Evolutionary conservation across 805 yeast species (phyloP).

Genomic region (Saccharomycopsis babjevae): DNA sequence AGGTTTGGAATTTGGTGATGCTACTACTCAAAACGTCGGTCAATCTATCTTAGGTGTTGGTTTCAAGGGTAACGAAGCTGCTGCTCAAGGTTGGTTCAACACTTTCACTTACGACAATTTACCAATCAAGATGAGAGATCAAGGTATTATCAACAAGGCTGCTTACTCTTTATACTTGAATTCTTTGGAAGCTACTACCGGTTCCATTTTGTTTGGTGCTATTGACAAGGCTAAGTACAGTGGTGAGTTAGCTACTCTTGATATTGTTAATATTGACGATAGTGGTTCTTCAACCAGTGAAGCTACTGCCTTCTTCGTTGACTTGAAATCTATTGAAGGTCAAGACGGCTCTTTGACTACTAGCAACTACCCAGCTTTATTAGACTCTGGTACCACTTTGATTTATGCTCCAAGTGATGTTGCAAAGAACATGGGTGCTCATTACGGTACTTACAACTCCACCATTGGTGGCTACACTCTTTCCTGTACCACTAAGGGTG

Average conservation of each 20-base stretch:
- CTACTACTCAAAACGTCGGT: conserved; percentile 13
- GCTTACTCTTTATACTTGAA: conserved; percentile 40
- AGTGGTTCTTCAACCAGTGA: conserved; percentile 37
- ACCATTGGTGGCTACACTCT: conserved; percentile 9
- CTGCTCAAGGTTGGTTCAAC: conserved; percentile 28
- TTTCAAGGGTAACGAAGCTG: conserved; percentile 25
- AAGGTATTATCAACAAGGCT: conserved; percentile 31
- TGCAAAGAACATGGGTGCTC: conserved; percentile 6
- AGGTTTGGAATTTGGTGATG: conserved; percentile 13
- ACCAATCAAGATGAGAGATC: conserved; percentile 26
- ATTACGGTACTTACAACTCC: conserved; percentile 8
- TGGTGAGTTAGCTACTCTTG: conserved; percentile 32
- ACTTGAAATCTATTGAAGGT: conserved; percentile 5
- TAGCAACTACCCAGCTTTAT: conserved; percentile 29
- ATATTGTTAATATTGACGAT: conserved; percentile 34
- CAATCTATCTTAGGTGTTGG: conserved; percentile 14
- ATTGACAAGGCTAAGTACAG: conserved; percentile 39
- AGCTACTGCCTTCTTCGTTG: conserved; percentile 31
- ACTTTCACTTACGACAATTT: conserved; percentile 19
- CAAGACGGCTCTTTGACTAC: conserved; percentile 14
- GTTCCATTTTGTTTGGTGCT: conserved; percentile 43
- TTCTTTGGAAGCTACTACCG: conserved; percentile 21
- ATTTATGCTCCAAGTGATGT: conserved; percentile 33
- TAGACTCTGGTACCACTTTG: conserved; percentile 35
- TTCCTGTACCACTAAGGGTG: conserved; percentile 8